These are phyloP conservation scores for Inga laurina DNA, from an alignment of 306 rosid genomes.

Conservation along the genomic window DNA sequence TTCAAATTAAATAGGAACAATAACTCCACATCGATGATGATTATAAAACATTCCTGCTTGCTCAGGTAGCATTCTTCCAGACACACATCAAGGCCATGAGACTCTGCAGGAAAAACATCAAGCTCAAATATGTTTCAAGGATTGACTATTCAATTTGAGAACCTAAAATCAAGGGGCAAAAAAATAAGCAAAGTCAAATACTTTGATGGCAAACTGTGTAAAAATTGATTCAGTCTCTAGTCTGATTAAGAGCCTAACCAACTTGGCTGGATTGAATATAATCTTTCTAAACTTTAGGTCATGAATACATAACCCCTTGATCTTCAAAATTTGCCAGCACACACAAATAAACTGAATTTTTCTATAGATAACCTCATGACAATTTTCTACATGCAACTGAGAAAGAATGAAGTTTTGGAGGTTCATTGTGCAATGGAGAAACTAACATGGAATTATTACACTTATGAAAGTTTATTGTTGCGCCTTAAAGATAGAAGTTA, in stretches of 20 bases:
- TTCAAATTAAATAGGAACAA: conserved; percentile 31
- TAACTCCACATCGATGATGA: conserved; percentile 18
- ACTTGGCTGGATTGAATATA: background rate
- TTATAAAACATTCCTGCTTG: conserved; percentile 30
- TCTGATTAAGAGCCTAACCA: background rate
- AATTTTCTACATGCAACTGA: background rate
- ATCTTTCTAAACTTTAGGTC: background rate
- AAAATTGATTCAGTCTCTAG: background rate
- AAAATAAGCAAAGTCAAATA: conserved; percentile 5
- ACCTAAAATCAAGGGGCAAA: conserved; percentile 34
- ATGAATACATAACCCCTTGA: background rate
- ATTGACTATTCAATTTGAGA: conserved; percentile 18
- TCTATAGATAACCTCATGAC: background rate
- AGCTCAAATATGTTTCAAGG: conserved; percentile 22
- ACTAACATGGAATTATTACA: background rate
- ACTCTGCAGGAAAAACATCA: conserved; percentile 16
- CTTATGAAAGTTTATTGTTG: background rate
- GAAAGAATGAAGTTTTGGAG: background rate
- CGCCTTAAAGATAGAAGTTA: background rate
- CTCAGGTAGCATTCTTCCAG: conserved; percentile 32
- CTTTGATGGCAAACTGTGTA: background rate
- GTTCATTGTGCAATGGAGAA: background rate
- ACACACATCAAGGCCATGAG: background rate
- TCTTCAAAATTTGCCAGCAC: background rate
- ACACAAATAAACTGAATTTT: background rate